These are phyloP conservation scores for Cercospora sp. DNA, from an alignment of 2,329 filamentous ascomycete genomes.

Conservation along the genomic window DNA sequence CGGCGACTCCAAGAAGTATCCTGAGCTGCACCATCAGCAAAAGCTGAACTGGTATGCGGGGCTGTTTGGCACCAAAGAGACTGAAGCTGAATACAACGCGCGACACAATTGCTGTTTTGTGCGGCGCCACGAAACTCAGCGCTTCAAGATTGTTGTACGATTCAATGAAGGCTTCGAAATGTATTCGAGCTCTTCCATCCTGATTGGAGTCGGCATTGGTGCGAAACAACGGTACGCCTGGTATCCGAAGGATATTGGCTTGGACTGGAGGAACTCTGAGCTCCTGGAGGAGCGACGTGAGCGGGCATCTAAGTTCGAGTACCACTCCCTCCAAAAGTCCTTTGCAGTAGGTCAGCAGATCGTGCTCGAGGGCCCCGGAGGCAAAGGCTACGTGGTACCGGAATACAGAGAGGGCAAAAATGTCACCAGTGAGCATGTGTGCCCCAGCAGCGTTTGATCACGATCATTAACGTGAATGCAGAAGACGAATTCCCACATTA, in stretches of 20 bases:
- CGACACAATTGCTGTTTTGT: background rate
- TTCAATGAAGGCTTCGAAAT: background rate
- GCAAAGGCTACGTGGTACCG: background rate
- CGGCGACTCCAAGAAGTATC: background rate
- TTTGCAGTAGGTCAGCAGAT: background rate
- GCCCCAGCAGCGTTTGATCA: too few species aligned
- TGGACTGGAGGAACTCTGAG: too few species aligned
- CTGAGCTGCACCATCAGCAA: background rate
- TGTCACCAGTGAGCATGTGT: too few species aligned
- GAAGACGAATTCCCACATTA: background rate
- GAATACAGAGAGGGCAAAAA: background rate
- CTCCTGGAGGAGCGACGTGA: too few species aligned
- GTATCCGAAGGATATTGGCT: too few species aligned
- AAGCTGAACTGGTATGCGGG: background rate
- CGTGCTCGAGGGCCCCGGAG: background rate
- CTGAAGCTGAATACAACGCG: background rate
- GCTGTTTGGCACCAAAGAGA: background rate
- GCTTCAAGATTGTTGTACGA: background rate
- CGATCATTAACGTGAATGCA: too few species aligned
- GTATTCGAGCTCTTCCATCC: background rate
- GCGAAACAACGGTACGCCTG: too few species aligned
- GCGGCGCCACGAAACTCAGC: background rate
- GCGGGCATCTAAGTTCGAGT: background rate
- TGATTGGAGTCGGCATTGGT: background rate
- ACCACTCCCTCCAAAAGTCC: background rate